Evolutionary conservation across 768 basidiomycete genomes (phyloP).

Genomic region (Serendipita vermifera): DNA sequence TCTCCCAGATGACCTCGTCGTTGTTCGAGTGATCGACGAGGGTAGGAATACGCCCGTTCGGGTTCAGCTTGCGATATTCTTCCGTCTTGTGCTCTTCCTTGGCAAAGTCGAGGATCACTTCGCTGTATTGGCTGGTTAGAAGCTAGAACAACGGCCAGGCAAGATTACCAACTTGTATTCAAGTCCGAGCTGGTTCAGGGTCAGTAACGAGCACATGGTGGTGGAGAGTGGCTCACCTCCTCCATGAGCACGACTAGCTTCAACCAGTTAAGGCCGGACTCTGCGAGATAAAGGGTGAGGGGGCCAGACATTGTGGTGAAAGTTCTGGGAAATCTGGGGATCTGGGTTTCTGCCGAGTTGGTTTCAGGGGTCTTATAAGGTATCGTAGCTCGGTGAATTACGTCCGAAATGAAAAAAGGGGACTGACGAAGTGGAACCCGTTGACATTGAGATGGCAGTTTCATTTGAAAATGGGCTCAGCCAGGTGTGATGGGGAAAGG

Average conservation of each 20-base stretch:
- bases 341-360: no score
- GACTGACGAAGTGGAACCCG: no score
- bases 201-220: no score
- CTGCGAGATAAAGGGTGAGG: slow-evolving; percentile 7
- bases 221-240: neutral
- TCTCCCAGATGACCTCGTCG: slow-evolving; percentile 14
- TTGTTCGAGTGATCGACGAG: slow-evolving; percentile 18
- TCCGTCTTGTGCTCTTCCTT: slow-evolving; percentile 9
- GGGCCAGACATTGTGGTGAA: neutral
- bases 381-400: no score
- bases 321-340: no score
- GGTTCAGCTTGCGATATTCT: slow-evolving; percentile 12
- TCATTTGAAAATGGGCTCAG: no score
- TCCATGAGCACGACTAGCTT: slow-evolving; percentile 8
- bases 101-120: slow-evolving; percentile 9
- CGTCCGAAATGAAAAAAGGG: no score
- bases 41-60: slow-evolving; percentile 13
- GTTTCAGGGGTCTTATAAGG: no score
- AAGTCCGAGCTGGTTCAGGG: slow-evolving; percentile 6
- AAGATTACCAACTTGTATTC: neutral
- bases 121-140: neutral
- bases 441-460: no score
- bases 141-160: no score
- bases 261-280: slow-evolving; percentile 8
- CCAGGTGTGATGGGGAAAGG: no score